Evolutionary conservation across 2,329 filamentous ascomycete species (phyloP).

Genomic region (Talaromyces sp.): DNA sequence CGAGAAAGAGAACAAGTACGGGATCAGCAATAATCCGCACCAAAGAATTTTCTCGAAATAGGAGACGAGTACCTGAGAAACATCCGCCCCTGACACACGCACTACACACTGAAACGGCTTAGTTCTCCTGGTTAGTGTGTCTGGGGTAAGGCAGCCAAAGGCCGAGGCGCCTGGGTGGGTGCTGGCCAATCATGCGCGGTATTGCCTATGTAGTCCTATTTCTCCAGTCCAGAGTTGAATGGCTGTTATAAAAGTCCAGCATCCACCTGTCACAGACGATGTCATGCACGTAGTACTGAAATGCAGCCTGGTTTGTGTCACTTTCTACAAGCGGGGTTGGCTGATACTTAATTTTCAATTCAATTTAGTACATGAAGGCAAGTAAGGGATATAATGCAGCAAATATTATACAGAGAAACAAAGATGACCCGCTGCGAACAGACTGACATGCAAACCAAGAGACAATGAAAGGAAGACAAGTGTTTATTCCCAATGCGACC

Average conservation of each 20-base stretch:
- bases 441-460: neutral
- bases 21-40: neutral
- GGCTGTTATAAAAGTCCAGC: neutral
- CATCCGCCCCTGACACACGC: neutral
- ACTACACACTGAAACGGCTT: slow-evolving; percentile 2
- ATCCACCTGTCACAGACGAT: neutral
- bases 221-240: neutral
- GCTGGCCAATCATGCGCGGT: neutral
- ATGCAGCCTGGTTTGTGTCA: neutral
- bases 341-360: neutral
- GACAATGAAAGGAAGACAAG: neutral
- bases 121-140: neutral
- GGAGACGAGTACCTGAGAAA: neutral
- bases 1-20: neutral
- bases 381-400: neutral
- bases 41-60: neutral
- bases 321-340: neutral
- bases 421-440: neutral
- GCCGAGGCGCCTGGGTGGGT: neutral
- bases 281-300: neutral
- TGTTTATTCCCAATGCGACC: neutral
- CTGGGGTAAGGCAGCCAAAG: neutral
- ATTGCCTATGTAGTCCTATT: neutral
- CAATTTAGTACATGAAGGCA: neutral
- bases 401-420: neutral